A percentile compares a stretch with the other conserved stretches of the same genome.
phyloP scores from a whole-genome alignment of 2,329 filamentous ascomycete species.

The Pseudopithomyces maydicus region DNA sequence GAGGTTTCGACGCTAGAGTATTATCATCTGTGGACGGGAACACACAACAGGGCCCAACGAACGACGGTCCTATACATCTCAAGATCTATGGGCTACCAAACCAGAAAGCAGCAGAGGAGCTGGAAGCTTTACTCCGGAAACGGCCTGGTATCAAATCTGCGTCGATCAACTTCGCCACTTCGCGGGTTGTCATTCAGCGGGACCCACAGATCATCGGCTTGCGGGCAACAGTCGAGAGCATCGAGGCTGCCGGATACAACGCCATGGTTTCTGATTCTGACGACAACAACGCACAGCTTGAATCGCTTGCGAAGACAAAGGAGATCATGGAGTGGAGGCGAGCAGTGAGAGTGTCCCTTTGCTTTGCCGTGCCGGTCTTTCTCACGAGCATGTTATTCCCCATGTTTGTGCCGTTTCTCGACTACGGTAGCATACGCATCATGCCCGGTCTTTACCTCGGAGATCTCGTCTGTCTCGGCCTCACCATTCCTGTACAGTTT shows the following conservation, averaged over 20 bases:
- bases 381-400: slow-evolving; percentile 92
- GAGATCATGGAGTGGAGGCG: slow-evolving; percentile 93
- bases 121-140: slow-evolving; percentile 71
- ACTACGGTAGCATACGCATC: slow-evolving; percentile 74
- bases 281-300: slow-evolving; percentile 94
- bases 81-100: slow-evolving; percentile 83
- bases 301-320: slow-evolving; percentile 93
- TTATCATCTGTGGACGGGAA: slow-evolving; percentile 73
- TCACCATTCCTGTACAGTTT: slow-evolving; percentile 95
- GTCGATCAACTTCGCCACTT: slow-evolving; percentile 73
- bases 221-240: slow-evolving; percentile 77
- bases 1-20: slow-evolving; percentile 86
- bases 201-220: slow-evolving; percentile 75
- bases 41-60: slow-evolving; percentile 57
- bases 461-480: slow-evolving; percentile 78
- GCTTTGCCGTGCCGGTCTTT: slow-evolving; percentile 89
- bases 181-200: slow-evolving; percentile 75
- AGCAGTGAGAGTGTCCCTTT: slow-evolving; percentile 76
- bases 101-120: slow-evolving; percentile 69
- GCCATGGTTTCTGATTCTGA: slow-evolving; percentile 88
- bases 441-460: slow-evolving; percentile 82
- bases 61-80: slow-evolving; percentile 70
- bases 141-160: slow-evolving; percentile 76
- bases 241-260: slow-evolving; percentile 85
- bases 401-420: slow-evolving; percentile 76